Evolutionary conservation across 768 basidiomycete species (phyloP).

Genomic region (Xerocomellus chrysenteron): DNA sequence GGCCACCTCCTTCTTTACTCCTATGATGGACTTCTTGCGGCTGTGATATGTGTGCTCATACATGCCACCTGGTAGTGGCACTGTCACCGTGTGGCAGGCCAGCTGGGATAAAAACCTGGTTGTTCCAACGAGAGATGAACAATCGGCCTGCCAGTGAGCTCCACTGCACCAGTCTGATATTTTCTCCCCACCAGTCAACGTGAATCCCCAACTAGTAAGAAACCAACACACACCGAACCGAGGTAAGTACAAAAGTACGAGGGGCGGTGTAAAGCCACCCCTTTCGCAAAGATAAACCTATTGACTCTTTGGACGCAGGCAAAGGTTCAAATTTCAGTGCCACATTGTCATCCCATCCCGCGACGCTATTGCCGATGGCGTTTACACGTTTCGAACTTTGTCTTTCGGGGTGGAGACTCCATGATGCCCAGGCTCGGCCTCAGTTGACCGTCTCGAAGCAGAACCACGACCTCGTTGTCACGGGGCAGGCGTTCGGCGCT

Average conservation of each 20-base stretch:
- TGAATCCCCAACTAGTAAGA: background rate
- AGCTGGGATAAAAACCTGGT: conserved; percentile 19
- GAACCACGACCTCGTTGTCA: conserved; percentile 22
- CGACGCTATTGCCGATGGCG: conserved; percentile 10
- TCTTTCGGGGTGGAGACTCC: conserved; percentile 21
- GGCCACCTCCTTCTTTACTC: conserved; percentile 12
- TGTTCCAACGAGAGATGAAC: conserved; percentile 1
- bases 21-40: conserved; percentile 22
- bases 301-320: conserved; percentile 3
- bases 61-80: conserved; percentile 28
- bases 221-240: background rate
- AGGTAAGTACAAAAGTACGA: background rate
- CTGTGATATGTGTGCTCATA: conserved; percentile 19
- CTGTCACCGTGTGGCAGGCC: conserved; percentile 28
- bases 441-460: conserved; percentile 23
- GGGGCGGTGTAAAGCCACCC: background rate
- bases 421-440: conserved; percentile 20
- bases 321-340: background rate
- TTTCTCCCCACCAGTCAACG: background rate
- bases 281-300: background rate
- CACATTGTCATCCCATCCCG: background rate
- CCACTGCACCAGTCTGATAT: conserved; percentile 12
- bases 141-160: conserved; percentile 5
- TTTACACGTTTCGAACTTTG: conserved; percentile 28
- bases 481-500: conserved; percentile 27